Evolutionary conservation across 371 early-diverging fungal species (phyloP).

Genomic region (Lichtheimia corymbifera): DNA sequence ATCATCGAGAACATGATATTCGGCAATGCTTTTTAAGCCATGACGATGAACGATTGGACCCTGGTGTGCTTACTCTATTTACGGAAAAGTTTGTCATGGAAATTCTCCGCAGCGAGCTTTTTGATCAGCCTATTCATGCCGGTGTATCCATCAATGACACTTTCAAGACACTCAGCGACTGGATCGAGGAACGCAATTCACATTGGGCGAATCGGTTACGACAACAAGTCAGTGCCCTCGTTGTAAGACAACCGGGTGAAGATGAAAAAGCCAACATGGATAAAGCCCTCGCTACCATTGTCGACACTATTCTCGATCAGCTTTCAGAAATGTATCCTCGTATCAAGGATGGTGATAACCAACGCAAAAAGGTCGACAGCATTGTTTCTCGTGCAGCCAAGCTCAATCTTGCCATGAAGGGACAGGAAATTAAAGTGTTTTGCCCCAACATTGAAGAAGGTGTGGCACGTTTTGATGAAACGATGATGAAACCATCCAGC

Average conservation of each 20-base stretch:
- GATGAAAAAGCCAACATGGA: constrained; percentile 26
- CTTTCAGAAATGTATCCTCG: constrained; percentile 32
- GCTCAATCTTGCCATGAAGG: constrained; percentile 34
- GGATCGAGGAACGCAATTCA: constrained; percentile 37
- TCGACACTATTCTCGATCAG: constrained; percentile 20
- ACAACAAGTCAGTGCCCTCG: constrained; percentile 43
- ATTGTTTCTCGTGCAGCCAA: constrained; percentile 24
- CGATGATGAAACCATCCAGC: constrained; percentile 22
- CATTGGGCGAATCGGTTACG: constrained; percentile 43
- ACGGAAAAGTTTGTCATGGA: constrained; percentile 42
- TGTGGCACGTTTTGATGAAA: constrained; percentile 12
- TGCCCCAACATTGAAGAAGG: constrained; percentile 14
- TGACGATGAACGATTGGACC: constrained; percentile 26
- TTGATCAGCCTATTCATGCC: constrained; percentile 42
- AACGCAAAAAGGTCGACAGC: constrained; percentile 36
- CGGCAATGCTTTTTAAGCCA: constrained; percentile 11
- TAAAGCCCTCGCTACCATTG: constrained; percentile 20
- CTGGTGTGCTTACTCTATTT: constrained; percentile 39
- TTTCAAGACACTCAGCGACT: constrained; percentile 30
- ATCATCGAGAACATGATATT: constrained; percentile 6
- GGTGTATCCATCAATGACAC: constrained; percentile 44
- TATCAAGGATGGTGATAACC: constrained; percentile 19
- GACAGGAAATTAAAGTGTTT: constrained; percentile 24
- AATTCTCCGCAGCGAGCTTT: constrained; percentile 19
- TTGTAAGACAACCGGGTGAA: constrained; percentile 37